Evolutionary conservation across 1,284 basidiomycete genomes (phyloP).

Genomic region (Hemileccinum hortonii): DNA sequence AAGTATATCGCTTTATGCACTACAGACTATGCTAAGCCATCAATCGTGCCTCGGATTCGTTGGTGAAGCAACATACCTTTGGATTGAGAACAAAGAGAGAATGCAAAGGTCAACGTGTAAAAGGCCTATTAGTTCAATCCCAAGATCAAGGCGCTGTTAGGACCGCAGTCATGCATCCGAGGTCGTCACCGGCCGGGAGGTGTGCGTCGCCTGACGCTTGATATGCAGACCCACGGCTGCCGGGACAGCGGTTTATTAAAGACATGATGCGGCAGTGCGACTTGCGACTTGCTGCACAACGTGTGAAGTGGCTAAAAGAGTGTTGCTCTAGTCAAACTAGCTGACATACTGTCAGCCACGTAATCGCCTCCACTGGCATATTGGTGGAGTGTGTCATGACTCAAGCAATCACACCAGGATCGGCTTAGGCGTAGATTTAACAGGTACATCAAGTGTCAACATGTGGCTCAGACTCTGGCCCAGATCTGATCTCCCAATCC

Average conservation of each 20-base stretch:
- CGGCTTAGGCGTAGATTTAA: neutral
- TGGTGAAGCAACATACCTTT: conserved; percentile 4
- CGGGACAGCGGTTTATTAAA: too few relatives aligned
- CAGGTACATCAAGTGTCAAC: conserved; percentile 13
- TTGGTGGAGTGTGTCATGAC: too few relatives aligned
- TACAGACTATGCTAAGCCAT: neutral
- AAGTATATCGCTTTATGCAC: conserved; percentile 3
- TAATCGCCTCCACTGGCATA: too few relatives aligned
- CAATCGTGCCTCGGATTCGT: neutral
- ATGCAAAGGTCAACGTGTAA: conserved; percentile 7
- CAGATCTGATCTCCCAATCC: neutral
- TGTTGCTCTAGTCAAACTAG: too few relatives aligned
- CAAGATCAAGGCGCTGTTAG: conserved; percentile 1
- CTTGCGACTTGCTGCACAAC: too few relatives aligned
- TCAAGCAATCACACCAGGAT: neutral
- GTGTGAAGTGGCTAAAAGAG: too few relatives aligned
- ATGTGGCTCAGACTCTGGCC: neutral
- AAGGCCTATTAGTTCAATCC: neutral
- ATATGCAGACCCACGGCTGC: neutral
- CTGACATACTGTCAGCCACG: too few relatives aligned
- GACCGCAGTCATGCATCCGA: neutral
- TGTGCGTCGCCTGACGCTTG: conserved; percentile 6
- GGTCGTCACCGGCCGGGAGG: neutral
- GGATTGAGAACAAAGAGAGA: neutral
- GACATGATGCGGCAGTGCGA: neutral